Evolutionary conservation across 2,329 filamentous ascomycete species (phyloP).

Genomic region (Pezicula rhizophila): DNA sequence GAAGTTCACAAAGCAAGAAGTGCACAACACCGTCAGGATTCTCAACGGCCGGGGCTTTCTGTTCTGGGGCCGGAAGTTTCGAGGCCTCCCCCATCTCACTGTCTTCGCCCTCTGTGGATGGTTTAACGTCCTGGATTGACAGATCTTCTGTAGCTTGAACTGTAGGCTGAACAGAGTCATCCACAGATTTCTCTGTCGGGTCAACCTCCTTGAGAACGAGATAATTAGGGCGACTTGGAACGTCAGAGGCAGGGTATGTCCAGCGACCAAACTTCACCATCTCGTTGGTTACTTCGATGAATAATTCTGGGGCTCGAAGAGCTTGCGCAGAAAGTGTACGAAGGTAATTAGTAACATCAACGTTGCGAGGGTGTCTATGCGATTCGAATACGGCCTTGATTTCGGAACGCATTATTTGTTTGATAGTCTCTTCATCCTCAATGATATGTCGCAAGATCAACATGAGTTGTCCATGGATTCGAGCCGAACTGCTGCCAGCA

Average conservation of each 20-base stretch:
- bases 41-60: slow-evolving; percentile 79
- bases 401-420: slow-evolving; percentile 86
- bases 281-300: slow-evolving; percentile 83
- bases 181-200: slow-evolving; percentile 11
- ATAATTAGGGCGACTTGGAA: slow-evolving; percentile 37
- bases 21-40: slow-evolving; percentile 93
- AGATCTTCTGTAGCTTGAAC: slow-evolving; percentile 29
- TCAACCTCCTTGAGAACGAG: slow-evolving; percentile 24
- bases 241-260: slow-evolving; percentile 31
- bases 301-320: slow-evolving; percentile 75
- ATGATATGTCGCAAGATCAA: slow-evolving; percentile 86
- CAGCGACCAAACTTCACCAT: slow-evolving; percentile 69
- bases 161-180: slow-evolving; percentile 25
- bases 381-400: slow-evolving; percentile 71
- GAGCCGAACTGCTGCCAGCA: slow-evolving; percentile 69
- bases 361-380: slow-evolving; percentile 43
- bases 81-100: slow-evolving; percentile 57
- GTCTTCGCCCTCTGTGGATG: slow-evolving; percentile 52
- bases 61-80: slow-evolving; percentile 55
- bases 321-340: slow-evolving; percentile 73
- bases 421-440: slow-evolving; percentile 86
- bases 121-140: slow-evolving; percentile 45
- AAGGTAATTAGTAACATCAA: slow-evolving; percentile 68
- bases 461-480: slow-evolving; percentile 61
- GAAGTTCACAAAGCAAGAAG: slow-evolving; percentile 84